Evolutionary conservation across 2,329 filamentous ascomycete genomes (phyloP).

Genomic region (Trichoderma harzianum): DNA sequence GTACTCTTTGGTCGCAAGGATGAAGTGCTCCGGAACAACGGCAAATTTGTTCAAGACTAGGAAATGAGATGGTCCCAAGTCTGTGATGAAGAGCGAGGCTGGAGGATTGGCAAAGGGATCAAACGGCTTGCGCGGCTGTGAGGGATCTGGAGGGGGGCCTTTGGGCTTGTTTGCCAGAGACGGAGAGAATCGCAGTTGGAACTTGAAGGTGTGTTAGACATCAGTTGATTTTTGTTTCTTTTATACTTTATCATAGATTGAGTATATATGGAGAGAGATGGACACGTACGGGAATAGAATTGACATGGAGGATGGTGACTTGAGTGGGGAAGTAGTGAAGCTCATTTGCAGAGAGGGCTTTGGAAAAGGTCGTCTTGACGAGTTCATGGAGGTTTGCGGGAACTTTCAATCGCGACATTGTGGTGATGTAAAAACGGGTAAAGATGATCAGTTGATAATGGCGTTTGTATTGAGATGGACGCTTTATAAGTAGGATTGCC

Average conservation of each 20-base stretch:
- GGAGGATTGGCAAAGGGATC: conserved; percentile 65
- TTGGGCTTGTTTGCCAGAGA: conserved; percentile 66
- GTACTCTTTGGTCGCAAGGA: conserved; percentile 63
- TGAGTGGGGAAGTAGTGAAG: conserved; percentile 54
- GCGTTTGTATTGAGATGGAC: neutral
- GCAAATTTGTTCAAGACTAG: conserved; percentile 75
- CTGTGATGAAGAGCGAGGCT: conserved; percentile 49
- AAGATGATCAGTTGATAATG: neutral
- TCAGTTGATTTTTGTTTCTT: neutral
- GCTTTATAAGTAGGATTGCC: neutral
- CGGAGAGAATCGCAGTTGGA: conserved; percentile 70
- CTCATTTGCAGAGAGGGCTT: conserved; percentile 46
- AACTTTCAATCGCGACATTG: conserved; percentile 38
- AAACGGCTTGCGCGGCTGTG: conserved; percentile 39
- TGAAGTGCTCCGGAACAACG: conserved; percentile 67
- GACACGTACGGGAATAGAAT: conserved; percentile 41
- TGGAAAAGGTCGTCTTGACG: conserved; percentile 47
- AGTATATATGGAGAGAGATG: neutral
- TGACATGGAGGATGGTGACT: conserved; percentile 45
- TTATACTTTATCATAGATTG: neutral
- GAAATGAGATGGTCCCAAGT: conserved; percentile 53
- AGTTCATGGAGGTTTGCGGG: conserved; percentile 50
- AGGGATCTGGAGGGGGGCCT: conserved; percentile 35
- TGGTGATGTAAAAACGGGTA: neutral
- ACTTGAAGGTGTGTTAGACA: conserved; percentile 41